Conservation (phyloP, 805 yeast genomes). For the Maudiozyma serrabonitensis region DNA sequence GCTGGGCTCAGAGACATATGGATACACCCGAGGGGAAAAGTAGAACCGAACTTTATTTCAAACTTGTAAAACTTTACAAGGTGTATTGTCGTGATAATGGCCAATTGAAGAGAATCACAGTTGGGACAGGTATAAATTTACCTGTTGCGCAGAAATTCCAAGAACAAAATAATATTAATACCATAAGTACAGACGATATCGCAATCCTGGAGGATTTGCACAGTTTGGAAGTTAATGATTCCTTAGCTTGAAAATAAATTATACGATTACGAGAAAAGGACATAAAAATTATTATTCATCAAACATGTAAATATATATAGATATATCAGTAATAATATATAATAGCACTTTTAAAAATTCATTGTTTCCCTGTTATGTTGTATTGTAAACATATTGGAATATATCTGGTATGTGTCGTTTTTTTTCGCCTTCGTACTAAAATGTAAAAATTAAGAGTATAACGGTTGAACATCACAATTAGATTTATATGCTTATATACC, state of each 20-base stretch:
- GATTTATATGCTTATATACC: too few species aligned
- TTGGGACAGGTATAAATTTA: constrained; percentile 29
- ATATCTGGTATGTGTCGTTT: too few species aligned
- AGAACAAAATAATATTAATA: constrained; percentile 18
- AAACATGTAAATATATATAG: not conserved
- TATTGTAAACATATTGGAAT: too few species aligned
- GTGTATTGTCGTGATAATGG: constrained; percentile 33
- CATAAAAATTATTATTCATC: not conserved
- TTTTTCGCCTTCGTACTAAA: too few species aligned
- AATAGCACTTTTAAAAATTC: not conserved
- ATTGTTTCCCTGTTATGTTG: not conserved
- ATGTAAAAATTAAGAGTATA: too few species aligned
- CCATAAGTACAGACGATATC: constrained; percentile 13
- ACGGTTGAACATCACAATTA: too few species aligned
- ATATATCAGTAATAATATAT: not conserved
- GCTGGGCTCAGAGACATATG: constrained; percentile 13
- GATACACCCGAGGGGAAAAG: constrained; percentile 16
- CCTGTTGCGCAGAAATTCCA: constrained; percentile 20
- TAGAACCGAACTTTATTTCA: constrained; percentile 41
- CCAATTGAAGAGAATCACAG: constrained; percentile 31
- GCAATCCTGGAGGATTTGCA: constrained; percentile 29
- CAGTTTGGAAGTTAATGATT: constrained; percentile 12
- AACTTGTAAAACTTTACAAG: constrained; percentile 37
- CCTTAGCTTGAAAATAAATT: not conserved
- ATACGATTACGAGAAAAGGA: not conserved